Base-by-base conservation (phyloP, 805 yeast genomes). In the Ascoidea asiatica region DNA sequence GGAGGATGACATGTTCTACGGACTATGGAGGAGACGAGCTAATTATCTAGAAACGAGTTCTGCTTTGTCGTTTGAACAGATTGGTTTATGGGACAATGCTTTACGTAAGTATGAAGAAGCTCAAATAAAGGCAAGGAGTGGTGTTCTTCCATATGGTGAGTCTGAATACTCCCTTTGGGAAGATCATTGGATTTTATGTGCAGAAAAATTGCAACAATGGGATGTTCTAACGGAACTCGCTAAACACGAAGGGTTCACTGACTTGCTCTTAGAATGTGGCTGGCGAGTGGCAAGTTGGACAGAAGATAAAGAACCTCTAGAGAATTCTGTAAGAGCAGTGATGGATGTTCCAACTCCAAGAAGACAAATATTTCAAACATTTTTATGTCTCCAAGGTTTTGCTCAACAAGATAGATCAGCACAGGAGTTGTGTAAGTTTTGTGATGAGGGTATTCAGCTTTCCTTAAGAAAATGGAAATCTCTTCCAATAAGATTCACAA, bases 281-380 rank as follows among this genome's bases (percentile, higher is more conserved):
- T 92, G 99, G 99, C 73, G 99, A 56, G 95, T 92, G 37, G 97
- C 98, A 5, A 97, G 92, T 56, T 92, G 98, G 98, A 81, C 81
- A 48, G 80, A 94, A 6, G 98, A 94, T 56, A 74, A 89, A 50
- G 97, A 90, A 51, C 92, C 97, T 0, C 66, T 92, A 37, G 97
- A 89, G 56, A 95, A 86, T 56, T 82, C 95, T 1, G 95, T 92
- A 21, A 86, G 88, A 61, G 84, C 94, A 39, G 95, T 92, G 4
- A 88, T 92, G 95, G 98, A 92, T 62, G 96, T 89, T 21, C 97
- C 98, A 4, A 94, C 98, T 0, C 97, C 98, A 1, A 73, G 99
- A 52, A 74, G 98, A 50, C 97, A 92, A 62, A 81, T 87, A 46
- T 90, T 90, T 59, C 97, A 92, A 60, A 88, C 98, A 0, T 92